A percentile compares a stretch with the other conserved stretches of the same genome.
Evolutionary conservation across 768 basidiomycete species (phyloP).

Genomic region (Mycena galopus): DNA sequence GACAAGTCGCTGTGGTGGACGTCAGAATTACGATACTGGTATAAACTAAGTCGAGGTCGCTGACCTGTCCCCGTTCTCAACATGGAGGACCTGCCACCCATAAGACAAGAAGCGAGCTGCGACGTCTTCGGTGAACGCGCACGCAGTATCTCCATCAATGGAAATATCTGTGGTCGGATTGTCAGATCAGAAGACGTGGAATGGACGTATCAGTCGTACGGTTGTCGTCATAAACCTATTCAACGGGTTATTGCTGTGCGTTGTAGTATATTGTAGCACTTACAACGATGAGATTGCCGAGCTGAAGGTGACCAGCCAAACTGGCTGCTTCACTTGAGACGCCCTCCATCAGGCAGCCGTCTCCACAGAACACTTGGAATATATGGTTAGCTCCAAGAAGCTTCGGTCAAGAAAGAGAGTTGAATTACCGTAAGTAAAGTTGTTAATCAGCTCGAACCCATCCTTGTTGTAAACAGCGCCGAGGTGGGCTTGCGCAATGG

Average conservation of each 20-base stretch:
- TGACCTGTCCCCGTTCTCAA: constrained; percentile 84
- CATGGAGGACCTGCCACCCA: constrained; percentile 93
- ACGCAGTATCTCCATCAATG: constrained; percentile 93
- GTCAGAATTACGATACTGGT: not conserved
- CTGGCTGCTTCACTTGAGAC: constrained; percentile 93
- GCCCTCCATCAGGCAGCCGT: constrained; percentile 98
- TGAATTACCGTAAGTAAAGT: constrained; percentile 85
- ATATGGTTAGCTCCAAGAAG: constrained; percentile 9
- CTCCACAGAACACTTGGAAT: constrained; percentile 84
- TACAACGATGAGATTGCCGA: constrained; percentile 93
- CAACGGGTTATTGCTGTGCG: constrained; percentile 19
- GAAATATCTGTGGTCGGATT: constrained; percentile 79
- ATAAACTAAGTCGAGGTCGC: constrained; percentile 30
- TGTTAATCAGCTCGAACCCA: constrained; percentile 83
- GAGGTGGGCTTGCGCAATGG: constrained; percentile 93
- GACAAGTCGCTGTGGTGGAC: constrained; percentile 72
- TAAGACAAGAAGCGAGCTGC: constrained; percentile 89
- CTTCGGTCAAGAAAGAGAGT: constrained; percentile 8
- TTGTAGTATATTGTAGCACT: constrained; percentile 48
- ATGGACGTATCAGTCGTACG: constrained; percentile 63
- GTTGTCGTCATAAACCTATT: constrained; percentile 94
- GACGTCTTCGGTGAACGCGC: constrained; percentile 96
- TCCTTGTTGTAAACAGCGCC: constrained; percentile 93
- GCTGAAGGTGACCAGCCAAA: constrained; percentile 92
- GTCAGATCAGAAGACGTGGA: constrained; percentile 24